Evolutionary conservation across 2,329 filamentous ascomycete species (phyloP), one percentile per base, ranked within the genome.

Genomic region (Penicillium sp.): DNA sequence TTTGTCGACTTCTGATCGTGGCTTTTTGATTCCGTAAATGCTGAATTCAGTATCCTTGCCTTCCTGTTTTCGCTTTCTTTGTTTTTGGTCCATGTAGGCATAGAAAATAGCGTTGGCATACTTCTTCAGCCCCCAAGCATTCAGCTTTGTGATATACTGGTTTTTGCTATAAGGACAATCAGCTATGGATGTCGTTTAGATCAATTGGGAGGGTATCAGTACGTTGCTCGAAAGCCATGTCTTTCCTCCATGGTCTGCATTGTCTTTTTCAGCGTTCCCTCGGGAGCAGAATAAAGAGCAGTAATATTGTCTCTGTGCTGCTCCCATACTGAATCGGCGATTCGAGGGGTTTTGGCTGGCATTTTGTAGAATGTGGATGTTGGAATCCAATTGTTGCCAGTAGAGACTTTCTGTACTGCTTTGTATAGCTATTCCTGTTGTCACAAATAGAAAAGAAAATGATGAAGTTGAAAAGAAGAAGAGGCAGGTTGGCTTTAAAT

Each of bases 211-310:
- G 16, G 54, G 5, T 18, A 23, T 46, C n/a, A 28, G 11, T 51
- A 56, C 54, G 47, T 56, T 24, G 54, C 47, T 14, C 40, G 28
- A 47, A 56, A 56, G 1, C 46, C 54, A 26, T 51, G 24, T 47
- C 23, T 56, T 24, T 51, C 40, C 54, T 47, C 35, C 47, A 56
- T 56, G 0, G 5, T 18, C 21, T 47, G 6, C 54, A 56, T 56
- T 8, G 54, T 56, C 33, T 46, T 35, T 20, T n/a, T 23, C 47
- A 51, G 18, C 14, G 54, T 43, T 20, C 47, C 47, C 5, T 45
- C 26, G 3, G 54, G 28, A n/a, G 50, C 18, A 9, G 8, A 24
- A 51, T 56, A 56, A 23, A 51, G 54, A 40, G 16, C 47, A n/a
- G 12, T 51, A 6, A 56, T 56, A n/a, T 56, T 47, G 11, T 46